Evolutionary conservation across 1,284 basidiomycete genomes (phyloP).

Genomic region (Cutaneotrichosporon sp.): DNA sequence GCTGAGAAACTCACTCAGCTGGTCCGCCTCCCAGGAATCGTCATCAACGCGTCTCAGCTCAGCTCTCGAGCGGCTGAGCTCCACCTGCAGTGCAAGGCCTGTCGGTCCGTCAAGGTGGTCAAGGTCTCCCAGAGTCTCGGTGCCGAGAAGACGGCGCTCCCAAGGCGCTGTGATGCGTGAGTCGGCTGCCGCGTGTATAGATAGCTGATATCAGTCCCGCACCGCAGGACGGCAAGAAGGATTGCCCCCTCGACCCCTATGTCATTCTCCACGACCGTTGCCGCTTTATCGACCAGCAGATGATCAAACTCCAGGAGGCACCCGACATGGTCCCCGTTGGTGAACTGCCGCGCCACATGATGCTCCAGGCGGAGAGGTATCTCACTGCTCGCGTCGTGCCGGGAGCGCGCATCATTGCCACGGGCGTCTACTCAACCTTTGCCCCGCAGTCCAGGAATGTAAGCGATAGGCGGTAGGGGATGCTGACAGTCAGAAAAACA

Average conservation of each 20-base stretch:
- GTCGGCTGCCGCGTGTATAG: constrained; percentile 25
- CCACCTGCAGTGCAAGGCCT: constrained; percentile 87
- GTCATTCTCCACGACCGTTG: constrained; percentile 94
- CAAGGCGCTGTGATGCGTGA: constrained; percentile 72
- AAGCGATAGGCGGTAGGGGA: constrained; percentile 39
- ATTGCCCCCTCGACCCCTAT: constrained; percentile 94
- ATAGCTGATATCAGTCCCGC: too few relatives aligned
- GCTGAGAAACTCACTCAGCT: constrained; percentile 93
- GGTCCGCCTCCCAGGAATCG: constrained; percentile 94
- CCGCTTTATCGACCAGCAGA: constrained; percentile 91
- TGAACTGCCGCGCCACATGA: constrained; percentile 93
- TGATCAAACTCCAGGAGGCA: constrained; percentile 94
- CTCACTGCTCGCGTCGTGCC: constrained; percentile 88
- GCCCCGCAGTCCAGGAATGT: constrained; percentile 72
- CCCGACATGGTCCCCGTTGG: constrained; percentile 99
- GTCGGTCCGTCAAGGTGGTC: constrained; percentile 74
- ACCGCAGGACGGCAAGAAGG: constrained; percentile 66
- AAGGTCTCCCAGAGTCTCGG: constrained; percentile 79
- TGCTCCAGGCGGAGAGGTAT: constrained; percentile 83
- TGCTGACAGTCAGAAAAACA: constrained; percentile 66
- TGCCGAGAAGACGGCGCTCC: constrained; percentile 73
- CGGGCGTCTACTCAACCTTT: constrained; percentile 96
- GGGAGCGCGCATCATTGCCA: constrained; percentile 87
- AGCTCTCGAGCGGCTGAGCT: constrained; percentile 89
- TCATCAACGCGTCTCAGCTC: constrained; percentile 92